Percentiles rank a stretch among this genome's conserved stretches.
Evolutionary conservation across 768 basidiomycete species (phyloP).

Genomic region (Suillus weaverae): DNA sequence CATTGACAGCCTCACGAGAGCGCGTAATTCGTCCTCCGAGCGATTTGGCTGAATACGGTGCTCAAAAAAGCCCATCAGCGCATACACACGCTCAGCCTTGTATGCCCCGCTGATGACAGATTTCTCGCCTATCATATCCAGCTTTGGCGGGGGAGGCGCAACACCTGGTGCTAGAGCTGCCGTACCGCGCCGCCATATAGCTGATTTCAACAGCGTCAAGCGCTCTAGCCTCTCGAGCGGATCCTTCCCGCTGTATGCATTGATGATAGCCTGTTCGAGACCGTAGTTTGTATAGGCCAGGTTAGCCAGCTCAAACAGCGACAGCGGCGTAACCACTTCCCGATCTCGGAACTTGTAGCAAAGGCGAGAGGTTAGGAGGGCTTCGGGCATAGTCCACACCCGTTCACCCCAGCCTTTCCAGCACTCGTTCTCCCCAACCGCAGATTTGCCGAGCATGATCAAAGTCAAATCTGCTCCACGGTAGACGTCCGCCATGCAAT

Average conservation of each 20-base stretch:
- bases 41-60: constrained; percentile 19
- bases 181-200: constrained; percentile 21
- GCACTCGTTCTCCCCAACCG: constrained; percentile 5
- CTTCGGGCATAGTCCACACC: constrained; percentile 14
- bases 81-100: constrained; percentile 20
- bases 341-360: constrained; percentile 12
- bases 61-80: constrained; percentile 25
- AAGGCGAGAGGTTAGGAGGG: constrained; percentile 7
- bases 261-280: constrained; percentile 17
- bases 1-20: constrained; percentile 22
- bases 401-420: constrained; percentile 21
- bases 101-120: constrained; percentile 10
- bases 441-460: constrained; percentile 12
- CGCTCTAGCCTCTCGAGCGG: constrained; percentile 18
- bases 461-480: constrained; percentile 16
- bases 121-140: neutral
- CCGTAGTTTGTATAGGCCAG: constrained; percentile 14
- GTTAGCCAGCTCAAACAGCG: constrained; percentile 13
- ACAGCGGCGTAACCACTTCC: neutral
- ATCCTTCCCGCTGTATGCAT: constrained; percentile 10
- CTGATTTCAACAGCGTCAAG: constrained; percentile 16
- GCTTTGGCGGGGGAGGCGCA: neutral
- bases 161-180: constrained; percentile 8
- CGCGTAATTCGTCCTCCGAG: constrained; percentile 16
- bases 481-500: constrained; percentile 22